Base-by-base conservation (phyloP, 2,329 filamentous ascomycete genomes). In the Leptoxyphium fumago region DNA sequence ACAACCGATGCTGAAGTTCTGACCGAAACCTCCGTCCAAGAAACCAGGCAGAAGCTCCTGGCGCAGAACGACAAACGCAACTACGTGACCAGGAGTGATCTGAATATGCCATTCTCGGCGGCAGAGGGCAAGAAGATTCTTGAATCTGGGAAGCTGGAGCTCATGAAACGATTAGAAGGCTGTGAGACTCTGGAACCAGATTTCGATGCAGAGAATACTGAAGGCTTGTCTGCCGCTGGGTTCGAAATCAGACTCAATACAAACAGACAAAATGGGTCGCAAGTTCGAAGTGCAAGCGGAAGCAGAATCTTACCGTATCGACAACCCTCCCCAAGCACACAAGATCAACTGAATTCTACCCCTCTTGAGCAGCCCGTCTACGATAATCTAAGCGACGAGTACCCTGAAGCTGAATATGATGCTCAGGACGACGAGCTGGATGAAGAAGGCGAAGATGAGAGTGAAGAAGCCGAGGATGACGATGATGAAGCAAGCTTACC, bases 401-500 rank as follows among this genome's bases (percentile, higher is more conserved):
- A 40, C 38, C 38, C 41, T 39, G 36, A 11, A 29, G 38, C 29
- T 28, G 38, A 44, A 26, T 8, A 13, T 41, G 26, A 29, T 29
- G 14, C 29, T 39, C 36, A 45, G 21, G 66, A 72, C 41, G 69
- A 71, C 21, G 67, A 69, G 17, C 38, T 28, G 4, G 69, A 75
- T 17, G 73, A 75, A 21, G 70, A 74, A 53, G 73, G 78, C 44
- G 78, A 82, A 36, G 78, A 81, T 32, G 79, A 82, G 42, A 78
- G 81, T 40, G 73, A 73, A 11, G 77, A 80, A 44, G 83, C 87
- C 48, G 82, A 87, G 55, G 81, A 86, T 50, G 84, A 82, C n/a
- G 79, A 87, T 51, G 38, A 40, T 17, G 38, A 40, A 40, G 14
- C 14, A 5, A 18, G 14, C 18, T 36, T 36, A 9, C 32, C 32